Conservation (phyloP, 164 flowering plant genomes). For the Nymphaea colorata region DNA sequence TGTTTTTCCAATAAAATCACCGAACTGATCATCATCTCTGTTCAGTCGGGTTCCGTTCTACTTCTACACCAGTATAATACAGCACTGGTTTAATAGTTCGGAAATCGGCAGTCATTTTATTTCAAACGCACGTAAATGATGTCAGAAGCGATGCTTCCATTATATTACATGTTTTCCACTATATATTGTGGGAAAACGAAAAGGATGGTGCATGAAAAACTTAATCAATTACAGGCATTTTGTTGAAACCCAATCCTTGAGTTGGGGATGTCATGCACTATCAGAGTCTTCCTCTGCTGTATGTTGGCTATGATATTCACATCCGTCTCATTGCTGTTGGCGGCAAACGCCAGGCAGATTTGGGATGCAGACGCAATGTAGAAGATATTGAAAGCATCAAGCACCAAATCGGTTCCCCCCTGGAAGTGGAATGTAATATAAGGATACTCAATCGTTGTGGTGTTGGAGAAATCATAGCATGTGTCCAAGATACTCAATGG, state of each 20-base stretch:
- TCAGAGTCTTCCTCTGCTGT: conserved; percentile 5
- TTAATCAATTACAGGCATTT: conserved; percentile 1
- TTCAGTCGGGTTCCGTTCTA: no score
- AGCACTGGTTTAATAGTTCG: no score
- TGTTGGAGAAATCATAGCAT: conserved; percentile 39
- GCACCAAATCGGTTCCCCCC: conserved; percentile 11
- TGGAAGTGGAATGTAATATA: conserved; percentile 12
- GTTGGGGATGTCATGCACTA: conserved; percentile 1
- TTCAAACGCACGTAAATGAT: no score
- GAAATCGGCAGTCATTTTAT: no score
- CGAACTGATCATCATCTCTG: no score
- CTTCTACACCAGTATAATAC: no score
- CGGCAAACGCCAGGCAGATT: conserved; percentile 1
- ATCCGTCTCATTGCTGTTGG: not conserved
- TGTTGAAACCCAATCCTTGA: conserved; percentile 5
- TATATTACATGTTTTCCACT: no score
- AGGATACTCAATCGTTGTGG: conserved; percentile 10
- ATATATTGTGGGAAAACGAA: no score
- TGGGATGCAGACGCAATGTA: no score
- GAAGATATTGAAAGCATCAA: not conserved
- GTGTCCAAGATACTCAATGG: conserved; percentile 49
- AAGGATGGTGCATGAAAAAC: no score
- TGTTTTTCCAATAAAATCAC: no score
- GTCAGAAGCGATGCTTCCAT: no score
- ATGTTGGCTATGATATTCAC: conserved; percentile 4